Evolutionary conservation across 2,329 filamentous ascomycete genomes (phyloP).

Genomic region (Ascochyta pisi): DNA sequence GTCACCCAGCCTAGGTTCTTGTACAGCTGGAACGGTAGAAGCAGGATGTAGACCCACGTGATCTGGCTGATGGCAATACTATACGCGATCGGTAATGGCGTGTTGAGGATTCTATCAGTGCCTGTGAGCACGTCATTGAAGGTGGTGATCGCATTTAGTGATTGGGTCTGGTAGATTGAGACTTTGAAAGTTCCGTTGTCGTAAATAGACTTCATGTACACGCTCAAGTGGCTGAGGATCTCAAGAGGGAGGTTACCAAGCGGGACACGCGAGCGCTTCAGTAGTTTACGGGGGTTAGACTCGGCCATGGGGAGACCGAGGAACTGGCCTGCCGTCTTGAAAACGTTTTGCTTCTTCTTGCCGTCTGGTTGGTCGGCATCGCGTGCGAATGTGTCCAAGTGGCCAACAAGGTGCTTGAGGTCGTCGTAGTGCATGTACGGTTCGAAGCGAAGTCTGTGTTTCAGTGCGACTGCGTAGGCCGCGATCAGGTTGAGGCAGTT

Average conservation of each 20-base stretch:
- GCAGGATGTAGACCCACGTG: slow-evolving; percentile 80
- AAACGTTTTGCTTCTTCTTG: slow-evolving; percentile 38
- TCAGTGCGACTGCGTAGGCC: slow-evolving; percentile 77
- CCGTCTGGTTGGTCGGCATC: slow-evolving; percentile 46
- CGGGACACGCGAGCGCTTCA: slow-evolving; percentile 74
- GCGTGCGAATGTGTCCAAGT: slow-evolving; percentile 77
- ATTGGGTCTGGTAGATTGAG: slow-evolving; percentile 65
- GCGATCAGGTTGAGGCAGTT: slow-evolving; percentile 73
- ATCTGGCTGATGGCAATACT: slow-evolving; percentile 84
- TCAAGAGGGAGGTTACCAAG: slow-evolving; percentile 83
- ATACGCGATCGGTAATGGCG: slow-evolving; percentile 83
- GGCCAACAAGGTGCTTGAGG: slow-evolving; percentile 70
- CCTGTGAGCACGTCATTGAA: slow-evolving; percentile 76
- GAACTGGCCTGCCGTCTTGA: slow-evolving; percentile 72
- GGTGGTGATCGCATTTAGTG: slow-evolving; percentile 65
- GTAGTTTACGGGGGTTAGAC: slow-evolving; percentile 75
- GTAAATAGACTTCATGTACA: slow-evolving; percentile 69
- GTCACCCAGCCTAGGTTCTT: slow-evolving; percentile 70
- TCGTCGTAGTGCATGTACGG: slow-evolving; percentile 79
- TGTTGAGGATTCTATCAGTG: slow-evolving; percentile 79
- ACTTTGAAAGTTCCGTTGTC: slow-evolving; percentile 62
- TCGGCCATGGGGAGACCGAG: slow-evolving; percentile 77
- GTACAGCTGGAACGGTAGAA: slow-evolving; percentile 81
- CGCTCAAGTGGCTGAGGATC: slow-evolving; percentile 73
- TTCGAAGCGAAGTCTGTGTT: slow-evolving; percentile 86